Percentiles rank a stretch among this genome's conserved stretches.
phyloP scores from a whole-genome alignment of 2,329 filamentous ascomycete genomes.

The Chaetomiaceae sp. region DNA sequence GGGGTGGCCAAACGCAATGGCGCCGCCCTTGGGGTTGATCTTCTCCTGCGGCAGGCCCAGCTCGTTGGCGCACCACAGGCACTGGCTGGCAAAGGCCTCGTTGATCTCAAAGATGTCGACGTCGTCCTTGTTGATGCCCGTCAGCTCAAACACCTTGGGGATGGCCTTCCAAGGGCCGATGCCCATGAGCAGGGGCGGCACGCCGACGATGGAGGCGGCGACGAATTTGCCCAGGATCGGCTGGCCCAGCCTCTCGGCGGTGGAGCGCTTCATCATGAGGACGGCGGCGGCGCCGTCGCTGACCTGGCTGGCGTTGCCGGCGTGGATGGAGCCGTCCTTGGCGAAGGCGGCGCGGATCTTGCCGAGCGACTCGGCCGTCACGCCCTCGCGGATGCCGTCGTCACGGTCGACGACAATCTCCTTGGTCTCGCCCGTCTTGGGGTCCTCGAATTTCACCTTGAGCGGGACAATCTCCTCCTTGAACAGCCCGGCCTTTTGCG shows the following conservation, averaged over 20 bases:
- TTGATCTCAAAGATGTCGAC: slow-evolving; percentile 99
- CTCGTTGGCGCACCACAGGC: slow-evolving; percentile 87
- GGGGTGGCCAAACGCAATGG: slow-evolving; percentile 93
- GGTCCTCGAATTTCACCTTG: slow-evolving; percentile 82
- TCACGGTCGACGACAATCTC: slow-evolving; percentile 79
- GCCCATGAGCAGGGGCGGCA: slow-evolving; percentile 92
- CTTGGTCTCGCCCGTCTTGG: slow-evolving; percentile 82
- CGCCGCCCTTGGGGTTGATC: slow-evolving; percentile 95
- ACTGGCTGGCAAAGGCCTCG: slow-evolving; percentile 96
- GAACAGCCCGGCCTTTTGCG: slow-evolving; percentile 86
- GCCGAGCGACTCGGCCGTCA: slow-evolving; percentile 80
- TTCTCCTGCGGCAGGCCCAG: slow-evolving; percentile 77
- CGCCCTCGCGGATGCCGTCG: slow-evolving; percentile 79
- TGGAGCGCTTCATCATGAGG: slow-evolving; percentile 90
- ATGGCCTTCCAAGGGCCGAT: slow-evolving; percentile 95
- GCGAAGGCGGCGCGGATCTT: slow-evolving; percentile 91
- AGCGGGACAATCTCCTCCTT: slow-evolving; percentile 86
- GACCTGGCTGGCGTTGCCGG: slow-evolving; percentile 92
- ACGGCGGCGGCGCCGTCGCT: slow-evolving; percentile 94
- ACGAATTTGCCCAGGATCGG: slow-evolving; percentile 91
- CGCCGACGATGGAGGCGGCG: slow-evolving; percentile 76
- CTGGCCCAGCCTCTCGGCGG: slow-evolving; percentile 83
- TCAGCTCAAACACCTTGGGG: slow-evolving; percentile 82
- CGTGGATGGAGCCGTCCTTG: slow-evolving; percentile 90
- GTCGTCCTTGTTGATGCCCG: slow-evolving; percentile 80